Base-by-base conservation (phyloP, 805 yeast species). In the Lachancea nothofagi region DNA sequence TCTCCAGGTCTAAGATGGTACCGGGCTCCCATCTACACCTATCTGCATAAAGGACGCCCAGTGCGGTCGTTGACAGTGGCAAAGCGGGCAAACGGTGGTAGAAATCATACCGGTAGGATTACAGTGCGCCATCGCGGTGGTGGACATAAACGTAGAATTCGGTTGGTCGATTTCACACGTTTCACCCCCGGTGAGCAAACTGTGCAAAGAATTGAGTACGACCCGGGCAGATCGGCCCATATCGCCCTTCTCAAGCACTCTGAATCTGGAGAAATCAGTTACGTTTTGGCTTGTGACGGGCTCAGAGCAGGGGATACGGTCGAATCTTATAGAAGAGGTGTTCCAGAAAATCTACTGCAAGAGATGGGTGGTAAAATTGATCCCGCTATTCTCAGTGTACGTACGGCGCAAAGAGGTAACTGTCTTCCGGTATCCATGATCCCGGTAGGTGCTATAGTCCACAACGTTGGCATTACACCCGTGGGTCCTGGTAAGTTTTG, bases 61-160 rank as follows among this genome's bases (percentile, higher is more conserved):
- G 66, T 83, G 42, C 71, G 72, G 57, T 78, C 79, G 32, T 71
- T 93, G 56, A 90, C 98, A 0, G 73, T 72, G 24, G 75, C 88
- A 13, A 77, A 75, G 55, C 75, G 79, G 55, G 74, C 77, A 41
- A 77, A 79, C 34, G 83, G 95, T 39, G 98, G 98, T 48, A 80
- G 98, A 68, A 89, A 90, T 62, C 71, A 83, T 63, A 70, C 83
- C 3, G 98, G 98, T 50, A 74, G 76, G 50, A 86, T 93, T 54
- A 87, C 96, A 4, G 83, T 86, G 33, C 78, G 98, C 59, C 96
- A 93, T 62, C 78, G 94, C 62, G 98, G 97, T 61, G 98, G 98
- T 54, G 97, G 97, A 25, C 93, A 84, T 61, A 85, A 84, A 62
- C 80, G 90, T 56, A 78, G 98, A 64, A 72, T 85, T 28, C 77